A percentile compares a stretch with the other conserved stretches of the same genome.
phyloP scores from a whole-genome alignment of 768 basidiomycete species.

The Hemileccinum rubropunctum region DNA sequence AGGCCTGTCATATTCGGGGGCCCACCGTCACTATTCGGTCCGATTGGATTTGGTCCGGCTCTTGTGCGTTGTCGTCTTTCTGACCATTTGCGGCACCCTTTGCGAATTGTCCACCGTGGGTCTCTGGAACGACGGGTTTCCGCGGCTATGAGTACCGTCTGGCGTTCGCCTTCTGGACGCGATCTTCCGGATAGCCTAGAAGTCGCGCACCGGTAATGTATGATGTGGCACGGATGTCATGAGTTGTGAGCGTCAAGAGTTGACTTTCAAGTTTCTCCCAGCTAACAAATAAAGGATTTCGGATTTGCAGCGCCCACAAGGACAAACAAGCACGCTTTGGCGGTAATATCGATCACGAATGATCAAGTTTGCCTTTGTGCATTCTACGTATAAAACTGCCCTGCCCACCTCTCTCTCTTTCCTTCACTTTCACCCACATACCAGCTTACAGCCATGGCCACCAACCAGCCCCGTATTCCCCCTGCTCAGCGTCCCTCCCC shows the following conservation, averaged over 20 bases:
- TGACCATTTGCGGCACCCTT: background rate
- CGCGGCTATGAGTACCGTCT: too few species aligned
- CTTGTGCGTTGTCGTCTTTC: slow-evolving; percentile 8
- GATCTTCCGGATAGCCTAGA: too few species aligned
- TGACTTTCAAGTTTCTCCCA: too few species aligned
- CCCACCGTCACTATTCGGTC: background rate
- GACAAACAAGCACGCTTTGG: slow-evolving; percentile 44
- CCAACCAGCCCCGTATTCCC: slow-evolving; percentile 5
- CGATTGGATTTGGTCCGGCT: background rate
- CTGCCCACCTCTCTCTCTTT: background rate
- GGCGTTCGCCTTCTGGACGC: too few species aligned
- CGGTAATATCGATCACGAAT: slow-evolving; percentile 33
- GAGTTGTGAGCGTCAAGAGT: too few species aligned
- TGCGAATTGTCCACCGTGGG: background rate
- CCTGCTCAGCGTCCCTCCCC: slow-evolving; percentile 14
- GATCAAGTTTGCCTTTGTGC: slow-evolving; percentile 31
- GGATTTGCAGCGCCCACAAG: slow-evolving; percentile 39
- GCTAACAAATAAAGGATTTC: slow-evolving; percentile 30
- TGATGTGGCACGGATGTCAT: too few species aligned
- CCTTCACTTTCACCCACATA: background rate
- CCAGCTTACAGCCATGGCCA: slow-evolving; percentile 18
- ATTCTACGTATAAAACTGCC: slow-evolving; percentile 25
- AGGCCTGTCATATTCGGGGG: background rate
- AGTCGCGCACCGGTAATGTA: too few species aligned
- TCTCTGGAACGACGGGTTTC: background rate